Evolutionary conservation across 768 basidiomycete genomes (phyloP), one percentile per base, ranked within the genome.

Genomic region (Xerocomus potaroensis): DNA sequence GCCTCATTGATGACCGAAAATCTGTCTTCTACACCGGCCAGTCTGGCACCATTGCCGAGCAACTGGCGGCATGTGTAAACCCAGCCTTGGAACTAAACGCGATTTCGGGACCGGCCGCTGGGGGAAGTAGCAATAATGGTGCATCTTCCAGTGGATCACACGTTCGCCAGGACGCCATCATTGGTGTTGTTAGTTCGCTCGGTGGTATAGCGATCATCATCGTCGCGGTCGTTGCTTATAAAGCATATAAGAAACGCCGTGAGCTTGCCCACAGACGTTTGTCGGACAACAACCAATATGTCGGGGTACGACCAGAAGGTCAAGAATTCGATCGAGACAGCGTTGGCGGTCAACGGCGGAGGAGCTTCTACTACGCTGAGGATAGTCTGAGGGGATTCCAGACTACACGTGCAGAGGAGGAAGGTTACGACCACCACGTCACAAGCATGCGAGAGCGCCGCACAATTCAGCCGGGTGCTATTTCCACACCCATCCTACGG

Each of bases 361-460:
- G 87, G 48, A 87, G 84, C 52, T 92, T 91, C 72, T 92, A 91
- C 66, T 92, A 80, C 59, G 89, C 89, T 3, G 90, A 91, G 69
- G 89, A 92, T 61, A 84, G 82, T 52, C 64, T 92, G 63, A 71
- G 85, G 32, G 82, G 82, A 12, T 80, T 64, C 62, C 73, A 77
- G 57, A 64, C 68, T 26, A 63, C 55, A 45, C 67, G 54, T 43
- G 54, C 53, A 31, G 72, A 69, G 38, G 69, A 74, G 35, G 64
- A 64, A 11, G 61, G 67, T 53, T 69, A 64, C 47, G 69, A 66
- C 49, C 65, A 67, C 43, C 63, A 58, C 35, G 51, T 53, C 15
- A 65, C 59, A 33, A 44, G 35, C 29, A 76, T 78, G 74, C 75
- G 73, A 46, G 78, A 84, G 69, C 73, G 86, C 39, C 71, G 81